Conservation (phyloP, 768 basidiomycete genomes). For the Lactarius vividus region DNA sequence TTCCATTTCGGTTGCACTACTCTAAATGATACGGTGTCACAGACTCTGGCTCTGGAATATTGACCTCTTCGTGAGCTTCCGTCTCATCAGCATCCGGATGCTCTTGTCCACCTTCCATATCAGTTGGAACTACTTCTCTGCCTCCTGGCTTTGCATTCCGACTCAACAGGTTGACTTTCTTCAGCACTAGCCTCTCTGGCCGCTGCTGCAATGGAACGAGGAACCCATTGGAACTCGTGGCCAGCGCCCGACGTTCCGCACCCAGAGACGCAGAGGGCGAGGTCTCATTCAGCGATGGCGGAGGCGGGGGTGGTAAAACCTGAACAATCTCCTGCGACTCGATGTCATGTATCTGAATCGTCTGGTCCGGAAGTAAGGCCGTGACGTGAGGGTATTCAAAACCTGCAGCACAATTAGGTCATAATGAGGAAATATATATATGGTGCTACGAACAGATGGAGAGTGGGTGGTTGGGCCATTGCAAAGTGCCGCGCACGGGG, state of each 20-base stretch:
- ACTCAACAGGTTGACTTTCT: conserved; percentile 21
- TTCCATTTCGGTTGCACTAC: background rate
- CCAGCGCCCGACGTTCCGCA: conserved; percentile 34
- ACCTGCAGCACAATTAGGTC: conserved; percentile 40
- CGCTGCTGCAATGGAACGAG: conserved; percentile 43
- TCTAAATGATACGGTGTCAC: conserved; percentile 7
- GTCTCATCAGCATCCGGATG: background rate
- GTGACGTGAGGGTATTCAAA: conserved; percentile 81
- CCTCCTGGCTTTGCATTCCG: conserved; percentile 25
- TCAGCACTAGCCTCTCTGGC: conserved; percentile 39
- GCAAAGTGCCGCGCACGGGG: conserved; percentile 84
- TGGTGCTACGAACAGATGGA: conserved; percentile 59
- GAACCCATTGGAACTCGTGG: conserved; percentile 39
- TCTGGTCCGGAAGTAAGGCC: conserved; percentile 73
- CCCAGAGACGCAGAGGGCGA: conserved; percentile 30
- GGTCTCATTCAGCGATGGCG: conserved; percentile 24
- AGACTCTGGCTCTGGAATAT: background rate
- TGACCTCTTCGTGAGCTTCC: background rate
- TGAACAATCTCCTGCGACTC: conserved; percentile 72
- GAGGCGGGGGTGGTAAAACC: conserved; percentile 51
- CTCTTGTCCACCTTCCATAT: background rate
- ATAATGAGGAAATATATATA: background rate
- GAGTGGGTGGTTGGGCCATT: conserved; percentile 79
- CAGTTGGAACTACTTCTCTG: conserved; percentile 10
- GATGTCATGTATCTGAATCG: conserved; percentile 78